Conservation (phyloP, 306 rosid species). For the Trichosanthes truncata region DNA sequence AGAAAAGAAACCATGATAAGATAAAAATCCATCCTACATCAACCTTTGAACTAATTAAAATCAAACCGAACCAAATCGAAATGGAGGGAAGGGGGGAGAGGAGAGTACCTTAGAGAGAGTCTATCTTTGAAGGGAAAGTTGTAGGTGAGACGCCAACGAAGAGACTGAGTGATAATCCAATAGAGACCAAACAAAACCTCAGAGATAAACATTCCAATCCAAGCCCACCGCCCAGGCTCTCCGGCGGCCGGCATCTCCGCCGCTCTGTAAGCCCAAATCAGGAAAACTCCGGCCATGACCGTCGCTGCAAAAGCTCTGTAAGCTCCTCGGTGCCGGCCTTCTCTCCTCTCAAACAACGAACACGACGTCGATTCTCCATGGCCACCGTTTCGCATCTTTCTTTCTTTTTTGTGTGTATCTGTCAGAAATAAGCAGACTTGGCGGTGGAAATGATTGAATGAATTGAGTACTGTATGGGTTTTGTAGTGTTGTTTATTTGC, state of each 20-base stretch:
- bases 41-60: too few species aligned
- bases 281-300: slow-evolving; percentile 22
- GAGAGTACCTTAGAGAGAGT: slow-evolving; percentile 33
- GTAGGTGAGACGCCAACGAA: slow-evolving; percentile 29
- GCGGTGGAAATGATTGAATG: too few species aligned
- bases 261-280: slow-evolving; percentile 47
- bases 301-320: slow-evolving; percentile 25
- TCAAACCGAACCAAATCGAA: neutral
- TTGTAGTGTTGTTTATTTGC: too few species aligned
- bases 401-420: neutral
- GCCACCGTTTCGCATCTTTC: slow-evolving; percentile 2
- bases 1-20: too few species aligned
- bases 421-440: too few species aligned
- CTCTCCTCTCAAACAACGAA: slow-evolving; percentile 28
- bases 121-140: slow-evolving; percentile 28
- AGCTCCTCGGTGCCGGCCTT: slow-evolving; percentile 14
- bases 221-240: slow-evolving; percentile 17
- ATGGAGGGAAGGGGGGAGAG: neutral
- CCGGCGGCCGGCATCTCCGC: slow-evolving; percentile 6
- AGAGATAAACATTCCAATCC: slow-evolving; percentile 25
- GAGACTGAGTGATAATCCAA: slow-evolving; percentile 58
- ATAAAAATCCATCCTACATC: too few species aligned
- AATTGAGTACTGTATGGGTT: too few species aligned
- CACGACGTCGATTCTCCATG: neutral
- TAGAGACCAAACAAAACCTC: slow-evolving; percentile 39